Evolutionary conservation across 805 yeast genomes (phyloP), one percentile per base, ranked within the genome.

Genomic region (Yamadazyma tumulicola): DNA sequence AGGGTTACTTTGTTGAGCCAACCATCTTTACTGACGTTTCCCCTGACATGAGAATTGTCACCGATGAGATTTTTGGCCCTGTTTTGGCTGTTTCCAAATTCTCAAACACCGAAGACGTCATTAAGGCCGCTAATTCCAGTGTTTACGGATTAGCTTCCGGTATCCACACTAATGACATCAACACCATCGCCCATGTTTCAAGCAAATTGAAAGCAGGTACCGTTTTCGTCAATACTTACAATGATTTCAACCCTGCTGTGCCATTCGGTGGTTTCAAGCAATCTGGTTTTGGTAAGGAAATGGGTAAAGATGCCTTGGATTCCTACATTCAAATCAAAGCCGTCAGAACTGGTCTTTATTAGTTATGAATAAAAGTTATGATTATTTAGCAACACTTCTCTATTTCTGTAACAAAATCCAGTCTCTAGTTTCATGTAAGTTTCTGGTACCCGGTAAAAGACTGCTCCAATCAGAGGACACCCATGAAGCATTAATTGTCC

Each of bases 231-330:
- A 89, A 89, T 77, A 78, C 88, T 39, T 81, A 86, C 64, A 88
- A 88, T 64, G 93, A 85, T 55, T 81, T 87, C 74, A 88, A 88
- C 63, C 81, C 72, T 54, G 72, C 75, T 60, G 83, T 89, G 61
- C 96, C 96, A 54, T 89, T 89, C 61, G 96, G 96, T 51, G 96
- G 96, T 29, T 84, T 72, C 70, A 86, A 86, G 61, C 79, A 80
- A 73, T 81, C 93, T 39, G 97, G 97, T 62, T 74, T 81, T 58
- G 97, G 97, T 55, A 78, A 95, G 62, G 96, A 91, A 71, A 79
- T 88, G 74, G 96, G 96, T 53, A 75, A 74, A 42, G 89, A 86
- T 46, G 95, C 94, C 38, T 64, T 91, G 52, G 85, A 82, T 41
- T 81, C 80, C 61, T 91, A 88, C 72, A 79, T 86, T 43, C 94